Base-by-base conservation (phyloP, 1,284 basidiomycete species). In the Sporisorium sorghi region DNA sequence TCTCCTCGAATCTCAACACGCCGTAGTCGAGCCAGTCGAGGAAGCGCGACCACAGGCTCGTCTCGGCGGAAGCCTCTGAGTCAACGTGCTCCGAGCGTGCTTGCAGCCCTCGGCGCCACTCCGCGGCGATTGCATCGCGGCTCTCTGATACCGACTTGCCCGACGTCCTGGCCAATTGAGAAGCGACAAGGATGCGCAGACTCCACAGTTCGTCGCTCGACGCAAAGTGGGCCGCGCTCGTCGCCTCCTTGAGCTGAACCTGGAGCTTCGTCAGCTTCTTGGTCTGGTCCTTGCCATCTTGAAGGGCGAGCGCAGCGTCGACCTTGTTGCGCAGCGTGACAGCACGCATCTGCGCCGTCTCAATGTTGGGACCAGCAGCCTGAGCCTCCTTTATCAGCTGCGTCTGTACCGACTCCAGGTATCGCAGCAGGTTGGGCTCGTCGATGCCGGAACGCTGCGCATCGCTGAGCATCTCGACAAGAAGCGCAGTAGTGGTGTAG, bases 361-460 rank as follows among this genome's bases (percentile, higher is more conserved):
- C 73, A 14, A 73, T 55, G 2, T 28, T 6, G 2, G 57, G 58
- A 15, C 69, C 73, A 2, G 69, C 73, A 2, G 51, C 57, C 33
- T 57, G 64, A 10, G 73, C 73, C 19, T 76, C 73, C 17, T 61
- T 55, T 48, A 69, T 51, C 43, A 74, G 57, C 57, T 71, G 60
- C 2, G 48, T 33, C 26, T 67, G 58, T 3, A 75, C 70, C 7
- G 61, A 65, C 9, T 61, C 69, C 35, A 80, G 54, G 47, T 79
- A 80, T 12, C 58, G 57, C 37, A 73, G 35, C 35, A 80, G 59
- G 47, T 80, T 74, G 23, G 69, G 48, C 56, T 80, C 78, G 24
- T 78, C 75, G 35, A 80, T 72, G 21, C 62, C 72, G 12, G 71
- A 72, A 7, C 76, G 67, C 42, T 57, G 47, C 2, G 46, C 40